Conservation (phyloP, 306 rosid species). For the Spatholobus suberectus region DNA sequence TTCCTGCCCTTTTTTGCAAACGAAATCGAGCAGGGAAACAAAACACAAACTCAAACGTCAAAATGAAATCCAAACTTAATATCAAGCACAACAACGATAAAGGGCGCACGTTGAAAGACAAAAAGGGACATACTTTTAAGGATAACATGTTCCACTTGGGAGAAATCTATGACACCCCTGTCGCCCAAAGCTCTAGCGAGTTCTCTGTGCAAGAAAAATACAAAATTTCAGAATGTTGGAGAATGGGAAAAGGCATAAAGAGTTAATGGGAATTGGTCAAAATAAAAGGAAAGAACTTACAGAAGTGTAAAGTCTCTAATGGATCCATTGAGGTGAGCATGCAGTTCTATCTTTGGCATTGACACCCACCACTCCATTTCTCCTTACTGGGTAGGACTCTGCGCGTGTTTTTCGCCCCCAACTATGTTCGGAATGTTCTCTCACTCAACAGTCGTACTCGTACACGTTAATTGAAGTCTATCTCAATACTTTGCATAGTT, state of each 20-base stretch:
- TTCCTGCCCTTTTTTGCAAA: not conserved
- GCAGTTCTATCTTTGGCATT: slow-evolving; percentile 88
- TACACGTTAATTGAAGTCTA: not conserved
- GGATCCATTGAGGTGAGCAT: slow-evolving; percentile 96
- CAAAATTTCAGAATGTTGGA: not conserved
- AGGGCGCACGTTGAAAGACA: not conserved
- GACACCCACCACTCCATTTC: slow-evolving; percentile 75
- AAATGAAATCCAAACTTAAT: not conserved
- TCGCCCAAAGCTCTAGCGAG: slow-evolving; percentile 76
- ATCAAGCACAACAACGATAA: not conserved
- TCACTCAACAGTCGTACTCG: not conserved
- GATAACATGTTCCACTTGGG: slow-evolving; percentile 78
- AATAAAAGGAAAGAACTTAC: slow-evolving; percentile 38
- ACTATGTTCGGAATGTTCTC: not conserved
- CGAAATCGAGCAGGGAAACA: slow-evolving; percentile 15
- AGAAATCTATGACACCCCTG: slow-evolving; percentile 76
- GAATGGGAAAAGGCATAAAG: not conserved
- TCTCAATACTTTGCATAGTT: too few species aligned
- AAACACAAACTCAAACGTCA: not conserved
- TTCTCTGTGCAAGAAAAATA: slow-evolving; percentile 56
- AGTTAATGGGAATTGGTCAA: not conserved
- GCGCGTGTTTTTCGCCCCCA: not conserved
- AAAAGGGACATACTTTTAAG: slow-evolving; percentile 62
- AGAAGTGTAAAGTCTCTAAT: slow-evolving; percentile 81
- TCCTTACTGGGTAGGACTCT: not conserved